These are phyloP conservation scores for Pseudonitzschia delicatissima DNA, from an alignment of 108 stramenopile species.

Conservation along the genomic window DNA sequence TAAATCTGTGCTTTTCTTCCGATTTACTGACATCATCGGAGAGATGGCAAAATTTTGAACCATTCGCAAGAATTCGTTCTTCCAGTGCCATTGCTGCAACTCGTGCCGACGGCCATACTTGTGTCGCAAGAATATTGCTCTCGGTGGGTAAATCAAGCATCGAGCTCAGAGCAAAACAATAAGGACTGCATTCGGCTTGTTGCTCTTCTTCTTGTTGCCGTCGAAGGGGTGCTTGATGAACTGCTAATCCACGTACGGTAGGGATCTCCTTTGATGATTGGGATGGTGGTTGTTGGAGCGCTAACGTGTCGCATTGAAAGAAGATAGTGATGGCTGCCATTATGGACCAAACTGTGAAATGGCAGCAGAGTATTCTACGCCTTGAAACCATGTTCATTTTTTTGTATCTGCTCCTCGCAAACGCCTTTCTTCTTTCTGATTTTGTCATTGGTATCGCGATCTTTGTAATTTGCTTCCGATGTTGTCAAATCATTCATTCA, in stretches of 20 bases:
- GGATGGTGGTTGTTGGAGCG: background rate
- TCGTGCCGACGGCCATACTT: slow-evolving; percentile 81
- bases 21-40: no score
- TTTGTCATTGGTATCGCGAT: no score
- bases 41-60: background rate
- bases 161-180: slow-evolving; percentile 37
- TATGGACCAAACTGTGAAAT: no score
- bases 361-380: no score
- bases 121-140: slow-evolving; percentile 70
- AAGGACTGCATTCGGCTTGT: slow-evolving; percentile 15
- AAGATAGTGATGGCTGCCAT: no score
- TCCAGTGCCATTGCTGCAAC: slow-evolving; percentile 46
- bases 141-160: slow-evolving; percentile 22
- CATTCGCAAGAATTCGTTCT: background rate
- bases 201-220: background rate
- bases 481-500: no score
- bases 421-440: no score
- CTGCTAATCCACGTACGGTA: slow-evolving; percentile 15
- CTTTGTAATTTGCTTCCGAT: no score
- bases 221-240: background rate
- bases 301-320: no score
- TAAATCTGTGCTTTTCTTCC: slow-evolving; percentile 22
- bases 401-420: no score
- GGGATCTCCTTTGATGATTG: no score
- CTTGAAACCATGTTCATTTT: no score